These are phyloP conservation scores for Blastobotrys petasosporus DNA, from an alignment of 1,139 yeast species.

Conservation along the genomic window DNA sequence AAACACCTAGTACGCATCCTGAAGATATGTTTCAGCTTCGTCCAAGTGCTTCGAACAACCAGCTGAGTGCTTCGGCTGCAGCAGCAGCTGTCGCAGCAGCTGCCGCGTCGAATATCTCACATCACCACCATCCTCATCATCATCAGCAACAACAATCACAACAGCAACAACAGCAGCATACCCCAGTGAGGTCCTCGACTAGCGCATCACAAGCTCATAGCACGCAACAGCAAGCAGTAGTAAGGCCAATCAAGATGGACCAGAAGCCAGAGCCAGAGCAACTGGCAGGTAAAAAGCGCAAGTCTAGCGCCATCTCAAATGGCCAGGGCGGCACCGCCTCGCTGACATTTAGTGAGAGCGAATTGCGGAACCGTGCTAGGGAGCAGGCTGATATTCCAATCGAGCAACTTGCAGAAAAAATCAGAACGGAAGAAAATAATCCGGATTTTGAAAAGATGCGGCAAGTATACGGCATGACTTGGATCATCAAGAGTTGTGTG, in stretches of 20 bases:
- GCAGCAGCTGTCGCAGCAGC: slow-evolving; percentile 5
- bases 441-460: slow-evolving; percentile 55
- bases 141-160: slow-evolving; percentile 18
- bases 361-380: slow-evolving; percentile 46
- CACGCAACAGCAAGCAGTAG: slow-evolving; percentile 12
- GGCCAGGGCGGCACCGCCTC: background rate
- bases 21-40: no score
- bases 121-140: slow-evolving; percentile 15
- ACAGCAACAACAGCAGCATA: slow-evolving; percentile 12
- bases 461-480: slow-evolving; percentile 75
- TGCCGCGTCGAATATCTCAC: slow-evolving; percentile 1
- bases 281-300: no score
- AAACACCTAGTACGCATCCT: no score
- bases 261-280: no score
- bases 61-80: background rate
- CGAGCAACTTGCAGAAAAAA: slow-evolving; percentile 46
- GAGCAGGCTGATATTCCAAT: slow-evolving; percentile 42
- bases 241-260: no score
- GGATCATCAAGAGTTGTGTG: slow-evolving; percentile 69
- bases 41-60: background rate
- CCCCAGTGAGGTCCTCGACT: slow-evolving; percentile 16
- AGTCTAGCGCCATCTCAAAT: slow-evolving; percentile 7
- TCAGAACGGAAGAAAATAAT: slow-evolving; percentile 42
- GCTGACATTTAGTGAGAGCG: slow-evolving; percentile 37
- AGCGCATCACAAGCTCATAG: slow-evolving; percentile 18